Conservation (phyloP, 2,329 filamentous ascomycete species). For the Tolypocladium capitatum region DNA sequence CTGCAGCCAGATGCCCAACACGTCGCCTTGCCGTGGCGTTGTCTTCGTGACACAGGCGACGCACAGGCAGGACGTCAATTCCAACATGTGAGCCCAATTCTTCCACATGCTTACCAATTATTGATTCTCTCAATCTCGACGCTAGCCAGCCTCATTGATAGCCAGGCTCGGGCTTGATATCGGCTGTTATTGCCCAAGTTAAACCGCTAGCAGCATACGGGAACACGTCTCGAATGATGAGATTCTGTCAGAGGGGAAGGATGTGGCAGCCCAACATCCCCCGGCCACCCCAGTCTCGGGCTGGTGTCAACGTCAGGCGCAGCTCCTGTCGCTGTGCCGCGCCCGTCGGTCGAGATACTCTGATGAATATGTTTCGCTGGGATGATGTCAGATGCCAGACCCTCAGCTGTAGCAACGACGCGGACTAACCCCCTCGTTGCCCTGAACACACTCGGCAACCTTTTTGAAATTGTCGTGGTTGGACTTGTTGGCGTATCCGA, state of each 20-base stretch:
- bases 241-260: slow-evolving; percentile 48
- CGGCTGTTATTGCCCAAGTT: background rate
- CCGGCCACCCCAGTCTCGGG: slow-evolving; percentile 76
- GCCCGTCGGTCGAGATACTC: slow-evolving; percentile 38
- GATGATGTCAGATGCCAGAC: slow-evolving; percentile 10
- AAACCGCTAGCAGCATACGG: background rate
- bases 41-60: background rate
- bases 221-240: background rate
- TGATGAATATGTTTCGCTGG: slow-evolving; percentile 59
- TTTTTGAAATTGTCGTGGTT: slow-evolving; percentile 80
- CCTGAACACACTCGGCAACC: slow-evolving; percentile 80
- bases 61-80: background rate
- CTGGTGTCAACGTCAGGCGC: slow-evolving; percentile 60
- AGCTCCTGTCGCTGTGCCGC: slow-evolving; percentile 39
- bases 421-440: slow-evolving; percentile 70
- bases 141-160: background rate
- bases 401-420: background rate
- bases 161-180: background rate
- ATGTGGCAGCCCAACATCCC: slow-evolving; percentile 87
- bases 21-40: background rate
- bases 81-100: background rate
- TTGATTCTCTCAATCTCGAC: background rate
- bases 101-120: background rate
- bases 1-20: too few relatives aligned
- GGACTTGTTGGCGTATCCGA: slow-evolving; percentile 68